Base-by-base conservation (phyloP, 116 monocot genomes). In the Iris pallida region DNA sequence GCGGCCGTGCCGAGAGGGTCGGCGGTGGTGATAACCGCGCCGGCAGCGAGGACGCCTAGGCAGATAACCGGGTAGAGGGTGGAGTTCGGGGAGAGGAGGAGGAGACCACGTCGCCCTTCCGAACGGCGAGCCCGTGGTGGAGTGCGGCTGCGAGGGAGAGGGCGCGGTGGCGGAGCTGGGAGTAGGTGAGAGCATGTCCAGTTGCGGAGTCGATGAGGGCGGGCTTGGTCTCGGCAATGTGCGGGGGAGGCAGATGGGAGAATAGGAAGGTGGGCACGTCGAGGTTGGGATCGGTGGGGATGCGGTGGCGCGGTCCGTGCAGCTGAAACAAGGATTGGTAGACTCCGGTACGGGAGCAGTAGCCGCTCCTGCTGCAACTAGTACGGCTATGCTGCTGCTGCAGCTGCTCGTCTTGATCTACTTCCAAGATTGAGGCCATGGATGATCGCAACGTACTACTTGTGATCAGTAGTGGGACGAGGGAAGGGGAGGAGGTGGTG, bases 71-170 rank as follows among this genome's bases (percentile, higher is more conserved):
- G 71, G 61, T 57, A 62, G 9, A 61, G 71, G 52, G 53, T 42
- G 16, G 53, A 53, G 53, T 60, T 62, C 10, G 51, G 71, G 6
- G 71, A 43, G 70, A 60, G 49, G 15, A 71, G 52, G 20, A 70
- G 45, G 18, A 63, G 8, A 71, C 53, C 17, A 62, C 71, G 20
- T 71, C 61, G 8, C 71, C 71, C 8, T 53, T 61, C 18, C 53
- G 53, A 10, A 71, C 41, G 51, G 52, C 61, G 5, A 71, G 61
- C 7, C 61, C 52, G 44, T 51, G 49, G 41, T 48, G 61, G 52
- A 71, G 71, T 13, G 61, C 45, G 0, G 61, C 17, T 40, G 71
- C 71, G 15, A 71, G 71, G 57, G 71, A 51, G 53, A 62, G 61
- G 17, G 61, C 71, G 9, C 15, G 51, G 16, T 42, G 53, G 10